Percentiles rank a stretch among this genome's conserved stretches.
phyloP scores from a whole-genome alignment of 2,329 filamentous ascomycete species.

The Hymenoscyphus occultus region DNA sequence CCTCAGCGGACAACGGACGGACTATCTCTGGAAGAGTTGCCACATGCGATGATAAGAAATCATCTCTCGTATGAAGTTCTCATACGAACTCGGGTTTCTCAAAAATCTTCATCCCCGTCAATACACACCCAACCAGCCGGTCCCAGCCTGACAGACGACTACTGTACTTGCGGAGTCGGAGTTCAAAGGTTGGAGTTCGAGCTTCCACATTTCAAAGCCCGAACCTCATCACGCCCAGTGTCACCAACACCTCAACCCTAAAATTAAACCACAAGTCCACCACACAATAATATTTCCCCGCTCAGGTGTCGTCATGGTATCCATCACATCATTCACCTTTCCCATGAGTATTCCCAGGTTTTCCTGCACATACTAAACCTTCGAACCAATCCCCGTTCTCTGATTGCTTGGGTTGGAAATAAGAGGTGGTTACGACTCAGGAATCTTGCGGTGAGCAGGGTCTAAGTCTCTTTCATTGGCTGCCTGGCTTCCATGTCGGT shows the following conservation, averaged over 20 bases:
- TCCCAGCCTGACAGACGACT: too few relatives aligned
- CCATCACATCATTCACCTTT: neutral
- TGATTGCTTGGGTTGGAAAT: neutral
- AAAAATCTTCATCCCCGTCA: too few relatives aligned
- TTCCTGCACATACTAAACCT: neutral
- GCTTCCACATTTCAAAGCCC: neutral
- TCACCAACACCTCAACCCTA: neutral
- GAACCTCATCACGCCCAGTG: neutral
- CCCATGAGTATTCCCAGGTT: neutral
- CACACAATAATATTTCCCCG: neutral
- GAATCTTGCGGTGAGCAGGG: neutral
- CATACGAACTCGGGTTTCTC: neutral
- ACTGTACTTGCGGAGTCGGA: too few relatives aligned
- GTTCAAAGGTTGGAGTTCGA: too few relatives aligned
- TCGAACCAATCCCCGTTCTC: neutral
- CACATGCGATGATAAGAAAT: neutral
- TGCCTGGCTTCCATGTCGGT: neutral
- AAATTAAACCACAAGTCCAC: neutral
- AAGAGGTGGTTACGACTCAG: constrained; percentile 8
- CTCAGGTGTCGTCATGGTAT: neutral
- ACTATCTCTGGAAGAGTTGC: neutral
- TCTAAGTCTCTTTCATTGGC: too few relatives aligned
- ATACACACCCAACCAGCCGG: too few relatives aligned
- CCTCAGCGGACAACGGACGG: neutral
- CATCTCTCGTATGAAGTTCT: neutral